Evolutionary conservation across 176 grass and related monocot species (phyloP).

Genomic region (Hyparrhenia diplandra): DNA sequence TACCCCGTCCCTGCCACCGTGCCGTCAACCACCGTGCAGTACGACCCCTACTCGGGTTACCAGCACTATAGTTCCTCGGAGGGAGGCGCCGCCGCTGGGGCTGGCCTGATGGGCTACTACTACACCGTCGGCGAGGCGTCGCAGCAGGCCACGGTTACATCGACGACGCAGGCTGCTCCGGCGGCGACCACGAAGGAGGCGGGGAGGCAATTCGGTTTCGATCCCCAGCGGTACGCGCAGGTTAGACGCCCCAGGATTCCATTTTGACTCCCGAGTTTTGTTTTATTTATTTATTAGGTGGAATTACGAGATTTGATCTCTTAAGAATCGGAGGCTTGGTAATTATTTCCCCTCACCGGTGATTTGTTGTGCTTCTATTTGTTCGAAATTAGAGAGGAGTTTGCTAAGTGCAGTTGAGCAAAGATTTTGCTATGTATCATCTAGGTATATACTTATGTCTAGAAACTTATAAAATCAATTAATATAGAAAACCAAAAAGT

Average conservation of each 20-base stretch:
- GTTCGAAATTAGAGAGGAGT: not conserved
- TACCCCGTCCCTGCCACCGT: not conserved
- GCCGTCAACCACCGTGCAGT: no score
- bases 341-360: not conserved
- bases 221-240: slow-evolving; percentile 50
- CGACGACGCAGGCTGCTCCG: not conserved
- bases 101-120: slow-evolving; percentile 25
- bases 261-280: not conserved
- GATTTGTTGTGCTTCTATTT: not conserved
- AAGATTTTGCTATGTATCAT: not conserved
- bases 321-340: not conserved
- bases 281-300: not conserved
- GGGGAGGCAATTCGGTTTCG: slow-evolving; percentile 41
- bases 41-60: slow-evolving; percentile 31
- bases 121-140: slow-evolving; percentile 20
- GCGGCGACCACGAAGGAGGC: not conserved
- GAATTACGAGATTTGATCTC: slow-evolving; percentile 1
- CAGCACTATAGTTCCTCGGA: slow-evolving; percentile 7
- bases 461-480: no score
- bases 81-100: not conserved
- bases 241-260: slow-evolving; percentile 11
- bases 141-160: not conserved
- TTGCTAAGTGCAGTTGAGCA: not conserved
- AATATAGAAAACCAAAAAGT: no score
- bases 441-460: no score